Evolutionary conservation across 306 rosid species (phyloP).

Genomic region (Amphicarpaea edgeworthii): DNA sequence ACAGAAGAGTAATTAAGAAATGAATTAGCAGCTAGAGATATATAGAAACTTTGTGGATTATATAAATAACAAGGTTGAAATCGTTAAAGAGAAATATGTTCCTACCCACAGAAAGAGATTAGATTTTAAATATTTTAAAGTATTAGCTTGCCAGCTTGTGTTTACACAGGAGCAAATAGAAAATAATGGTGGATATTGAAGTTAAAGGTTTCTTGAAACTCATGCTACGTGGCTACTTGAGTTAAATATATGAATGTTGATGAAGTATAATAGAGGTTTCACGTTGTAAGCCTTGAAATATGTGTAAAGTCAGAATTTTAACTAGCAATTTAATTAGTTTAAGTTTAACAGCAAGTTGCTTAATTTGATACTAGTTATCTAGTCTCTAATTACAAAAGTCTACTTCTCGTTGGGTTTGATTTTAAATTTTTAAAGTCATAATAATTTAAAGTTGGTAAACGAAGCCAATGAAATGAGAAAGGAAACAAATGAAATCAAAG

Average conservation of each 20-base stretch:
- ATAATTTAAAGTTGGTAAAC: slow-evolving; percentile 20
- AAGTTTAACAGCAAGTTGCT: slow-evolving; percentile 24
- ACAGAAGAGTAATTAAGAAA: neutral
- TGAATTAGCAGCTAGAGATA: neutral
- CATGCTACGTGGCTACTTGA: neutral
- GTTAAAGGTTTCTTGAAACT: slow-evolving; percentile 29
- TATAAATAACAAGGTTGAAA: neutral
- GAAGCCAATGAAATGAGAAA: slow-evolving; percentile 21
- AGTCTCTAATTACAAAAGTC: neutral
- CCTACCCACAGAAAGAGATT: neutral
- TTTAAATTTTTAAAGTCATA: neutral
- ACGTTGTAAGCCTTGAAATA: slow-evolving; percentile 25
- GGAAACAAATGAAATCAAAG: neutral
- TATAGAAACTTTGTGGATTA: neutral
- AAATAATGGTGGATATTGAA: slow-evolving; percentile 2
- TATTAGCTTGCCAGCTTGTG: slow-evolving; percentile 38
- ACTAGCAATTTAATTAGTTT: neutral
- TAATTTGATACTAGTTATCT: neutral
- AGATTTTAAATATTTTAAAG: neutral
- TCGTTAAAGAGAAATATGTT: neutral
- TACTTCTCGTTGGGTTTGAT: slow-evolving; percentile 35
- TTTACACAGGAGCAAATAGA: neutral
- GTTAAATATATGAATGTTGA: slow-evolving; percentile 38
- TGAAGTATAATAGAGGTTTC: slow-evolving; percentile 18
- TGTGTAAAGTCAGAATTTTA: slow-evolving; percentile 1